These are phyloP conservation scores for Nakazawaea siamensis DNA, from an alignment of 805 yeast species.

Conservation along the genomic window DNA sequence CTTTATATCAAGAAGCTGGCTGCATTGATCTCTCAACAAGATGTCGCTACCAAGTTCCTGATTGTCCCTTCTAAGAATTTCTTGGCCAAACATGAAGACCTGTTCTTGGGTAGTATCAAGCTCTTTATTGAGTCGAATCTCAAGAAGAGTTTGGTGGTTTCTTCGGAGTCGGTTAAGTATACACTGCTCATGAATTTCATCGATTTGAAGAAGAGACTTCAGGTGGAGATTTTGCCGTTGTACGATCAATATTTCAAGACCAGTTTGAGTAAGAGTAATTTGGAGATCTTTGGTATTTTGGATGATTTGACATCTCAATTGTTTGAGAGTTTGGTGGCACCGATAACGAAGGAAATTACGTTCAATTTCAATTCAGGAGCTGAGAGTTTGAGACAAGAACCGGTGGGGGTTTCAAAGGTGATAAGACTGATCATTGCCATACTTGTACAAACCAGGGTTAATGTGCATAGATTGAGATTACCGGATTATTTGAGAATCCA, in stretches of 20 bases:
- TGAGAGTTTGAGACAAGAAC: background rate
- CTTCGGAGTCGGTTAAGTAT: slow-evolving; percentile 28
- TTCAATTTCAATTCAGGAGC: slow-evolving; percentile 1
- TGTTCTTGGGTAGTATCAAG: slow-evolving; percentile 26
- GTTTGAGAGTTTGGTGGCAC: slow-evolving; percentile 32
- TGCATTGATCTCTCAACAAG: slow-evolving; percentile 14
- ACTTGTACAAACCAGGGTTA: slow-evolving; percentile 2
- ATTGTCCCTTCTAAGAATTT: slow-evolving; percentile 21
- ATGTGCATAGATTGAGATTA: slow-evolving; percentile 1
- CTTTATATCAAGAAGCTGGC: slow-evolving; percentile 6
- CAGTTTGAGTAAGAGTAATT: slow-evolving; percentile 30
- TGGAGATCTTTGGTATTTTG: slow-evolving; percentile 36
- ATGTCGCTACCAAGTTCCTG: slow-evolving; percentile 9
- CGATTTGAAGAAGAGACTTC: slow-evolving; percentile 32
- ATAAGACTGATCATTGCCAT: slow-evolving; percentile 4
- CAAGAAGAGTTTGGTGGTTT: slow-evolving; percentile 31
- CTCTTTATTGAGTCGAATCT: slow-evolving; percentile 33
- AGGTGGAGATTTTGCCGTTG: slow-evolving; percentile 39
- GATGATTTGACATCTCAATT: slow-evolving; percentile 43
- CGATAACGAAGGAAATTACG: slow-evolving; percentile 7
- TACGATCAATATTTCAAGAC: slow-evolving; percentile 46
- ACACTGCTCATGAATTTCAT: slow-evolving; percentile 45
- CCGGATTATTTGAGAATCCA: background rate
- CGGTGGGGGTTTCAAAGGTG: slow-evolving; percentile 1
- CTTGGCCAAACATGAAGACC: slow-evolving; percentile 21